Base-by-base conservation (phyloP, 495 filamentous ascomycete genomes). In the Trypethelium eluteriae region DNA sequence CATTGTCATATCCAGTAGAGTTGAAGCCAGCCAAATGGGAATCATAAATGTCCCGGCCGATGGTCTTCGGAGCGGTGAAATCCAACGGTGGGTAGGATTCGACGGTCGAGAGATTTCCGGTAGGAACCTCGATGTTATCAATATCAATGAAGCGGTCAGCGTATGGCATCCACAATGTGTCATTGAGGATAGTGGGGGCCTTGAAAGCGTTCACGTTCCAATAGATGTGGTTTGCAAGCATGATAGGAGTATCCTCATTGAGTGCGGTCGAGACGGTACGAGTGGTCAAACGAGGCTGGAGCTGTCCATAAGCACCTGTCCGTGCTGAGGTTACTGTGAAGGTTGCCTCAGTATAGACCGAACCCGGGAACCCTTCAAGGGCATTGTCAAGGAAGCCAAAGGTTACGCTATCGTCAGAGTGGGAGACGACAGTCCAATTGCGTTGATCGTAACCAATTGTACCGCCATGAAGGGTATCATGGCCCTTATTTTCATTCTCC, bases 141-240 rank as follows among this genome's bases (percentile, higher is more conserved):
- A 85, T 85, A 14, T 74, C 88, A 49, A 92, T 79, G 69, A 86
- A 82, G 67, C 87, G 86, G 39, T 82, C 81, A 53, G 83, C 82
- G 67, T 89, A 84, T 2, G 89, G 90, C 72, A 93, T 72, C 66
- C 87, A 85, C 61, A 93, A 76, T 16, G 70, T 73, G 74, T 92
- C 82, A 69, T 90, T 86, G n/a, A 93, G 79, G 39, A 85, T 79
- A 14, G 77, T 82, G 25, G 79, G 69, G 3, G 86, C 83, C 74
- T 87, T 73, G 74, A 90, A 93, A n/a, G 87, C 90, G 72, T 91
- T 89, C 67, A 93, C 77, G 76, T 92, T 92, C 89, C 89, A 93
- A 79, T 92, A 93, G 64, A 88, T 82, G 78, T 91, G 89, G 70
- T 91, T 89, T 64, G 64, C 56, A 41, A 87, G 76, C 84, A 87